These are phyloP conservation scores for Coemansia sp. DNA, from an alignment of 192 early-diverging fungal species.

Conservation along the genomic window DNA sequence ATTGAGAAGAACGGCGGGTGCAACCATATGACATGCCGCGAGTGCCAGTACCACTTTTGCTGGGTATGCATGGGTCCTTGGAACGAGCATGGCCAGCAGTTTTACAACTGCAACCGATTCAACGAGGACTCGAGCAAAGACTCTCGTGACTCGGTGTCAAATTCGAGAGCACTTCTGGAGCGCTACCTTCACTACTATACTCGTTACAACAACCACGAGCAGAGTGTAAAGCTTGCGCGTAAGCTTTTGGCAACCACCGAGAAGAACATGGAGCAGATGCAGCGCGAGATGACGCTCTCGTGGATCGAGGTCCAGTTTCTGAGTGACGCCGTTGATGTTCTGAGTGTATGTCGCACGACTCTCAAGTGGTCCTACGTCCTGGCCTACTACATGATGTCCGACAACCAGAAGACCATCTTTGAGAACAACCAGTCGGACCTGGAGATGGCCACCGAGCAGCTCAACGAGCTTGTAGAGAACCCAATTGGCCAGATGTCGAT, in stretches of 20 bases:
- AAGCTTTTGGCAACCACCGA: conserved; percentile 63
- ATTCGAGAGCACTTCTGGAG: conserved; percentile 85
- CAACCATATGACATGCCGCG: conserved; percentile 99
- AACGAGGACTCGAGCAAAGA: conserved; percentile 80
- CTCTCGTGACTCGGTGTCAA: conserved; percentile 63
- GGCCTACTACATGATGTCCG: conserved; percentile 88
- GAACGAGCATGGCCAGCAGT: conserved; percentile 93
- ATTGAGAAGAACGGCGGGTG: conserved; percentile 99
- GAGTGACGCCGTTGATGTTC: conserved; percentile 86
- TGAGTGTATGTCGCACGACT: conserved; percentile 87
- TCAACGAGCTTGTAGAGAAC: conserved; percentile 91
- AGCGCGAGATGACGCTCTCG: conserved; percentile 82
- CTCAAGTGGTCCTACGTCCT: conserved; percentile 98
- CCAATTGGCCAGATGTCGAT: conserved; percentile 74
- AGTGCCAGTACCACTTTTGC: conserved; percentile 98
- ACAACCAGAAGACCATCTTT: conserved; percentile 91
- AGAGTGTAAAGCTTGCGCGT: conserved; percentile 86
- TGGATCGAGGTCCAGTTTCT: conserved; percentile 99
- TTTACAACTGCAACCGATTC: conserved; percentile 98
- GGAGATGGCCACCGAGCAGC: conserved; percentile 96
- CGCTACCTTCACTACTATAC: conserved; percentile 98
- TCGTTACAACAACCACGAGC: conserved; percentile 97
- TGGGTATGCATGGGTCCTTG: conserved; percentile 99
- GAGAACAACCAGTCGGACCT: conserved; percentile 98
- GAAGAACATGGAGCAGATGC: conserved; percentile 91